These are phyloP conservation scores for Trematosphaeria pertusa DNA, from an alignment of 2,329 filamentous ascomycete species.

Conservation along the genomic window DNA sequence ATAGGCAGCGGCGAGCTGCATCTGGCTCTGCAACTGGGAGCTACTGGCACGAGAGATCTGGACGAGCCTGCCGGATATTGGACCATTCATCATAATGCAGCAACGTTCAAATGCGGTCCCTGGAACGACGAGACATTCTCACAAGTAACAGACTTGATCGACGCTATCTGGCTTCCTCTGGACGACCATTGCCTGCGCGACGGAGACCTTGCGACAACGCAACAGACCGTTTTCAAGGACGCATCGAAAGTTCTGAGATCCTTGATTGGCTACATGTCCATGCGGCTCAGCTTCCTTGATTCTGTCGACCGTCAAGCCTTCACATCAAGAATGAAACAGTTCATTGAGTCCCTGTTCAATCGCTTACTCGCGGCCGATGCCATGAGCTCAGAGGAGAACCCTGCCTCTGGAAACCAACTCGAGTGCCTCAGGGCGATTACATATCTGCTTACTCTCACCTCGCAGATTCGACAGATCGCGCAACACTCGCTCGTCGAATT, in stretches of 20 bases:
- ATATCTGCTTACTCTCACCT: slow-evolving; percentile 35
- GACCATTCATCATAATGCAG: slow-evolving; percentile 46
- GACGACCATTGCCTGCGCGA: slow-evolving; percentile 2
- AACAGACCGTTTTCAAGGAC: slow-evolving; percentile 9
- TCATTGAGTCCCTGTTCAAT: slow-evolving; percentile 47
- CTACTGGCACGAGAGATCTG: slow-evolving; percentile 45
- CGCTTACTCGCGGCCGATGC: slow-evolving; percentile 24
- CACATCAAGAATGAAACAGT: slow-evolving; percentile 49
- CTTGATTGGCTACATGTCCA: slow-evolving; percentile 58
- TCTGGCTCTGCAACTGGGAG: slow-evolving; percentile 46
- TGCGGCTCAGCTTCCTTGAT: slow-evolving; percentile 60
- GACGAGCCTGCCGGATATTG: slow-evolving; percentile 50
- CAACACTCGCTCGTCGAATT: slow-evolving; percentile 30
- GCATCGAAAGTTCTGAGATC: slow-evolving; percentile 49
- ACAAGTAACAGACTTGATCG: slow-evolving; percentile 26
- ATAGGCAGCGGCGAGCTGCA: slow-evolving; percentile 64
- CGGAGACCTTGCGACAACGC: neutral
- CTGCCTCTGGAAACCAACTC: neutral
- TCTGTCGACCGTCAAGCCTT: slow-evolving; percentile 60
- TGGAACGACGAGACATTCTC: slow-evolving; percentile 65
- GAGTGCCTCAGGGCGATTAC: slow-evolving; percentile 28
- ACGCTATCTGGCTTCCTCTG: slow-evolving; percentile 11
- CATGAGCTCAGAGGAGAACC: neutral
- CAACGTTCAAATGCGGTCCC: slow-evolving; percentile 54
- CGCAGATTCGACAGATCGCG: slow-evolving; percentile 42